Evolutionary conservation across 2,329 filamentous ascomycete species (phyloP), one percentile per base, ranked within the genome.

Genomic region (Verticillium klebahnii): DNA sequence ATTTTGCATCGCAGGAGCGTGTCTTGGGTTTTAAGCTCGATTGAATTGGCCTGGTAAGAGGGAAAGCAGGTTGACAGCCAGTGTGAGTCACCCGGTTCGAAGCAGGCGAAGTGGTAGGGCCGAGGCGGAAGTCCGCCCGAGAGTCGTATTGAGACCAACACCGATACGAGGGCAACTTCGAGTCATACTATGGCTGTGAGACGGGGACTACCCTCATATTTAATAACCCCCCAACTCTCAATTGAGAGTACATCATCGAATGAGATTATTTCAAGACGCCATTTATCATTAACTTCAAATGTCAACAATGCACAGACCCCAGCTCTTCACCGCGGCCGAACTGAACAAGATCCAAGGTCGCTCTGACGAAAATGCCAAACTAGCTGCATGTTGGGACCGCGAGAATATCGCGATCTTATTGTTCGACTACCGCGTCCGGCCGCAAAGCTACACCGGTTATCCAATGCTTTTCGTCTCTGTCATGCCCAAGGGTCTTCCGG

Each of bases 301-400:
- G 9, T 36, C 19, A 8, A 25, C 19, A 23, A 50, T 50, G 45
- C 45, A 12, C 3, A 8, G 45, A n/a, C 45, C 45, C 8, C 45
- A 50, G 12, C 45, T 50, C n/a, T 14, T 50, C 45, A 50, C 45
- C 8, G 8, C 45, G 45, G 19, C 45, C 9, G 45, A 50, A 50
- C 19, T 50, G 19, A 25, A 9, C 45, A 50, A n/a, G 45, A n/a
- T 50, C 8, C 45, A 23, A 25, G 11, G 14, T 50, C 54, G 59
- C 9, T 56, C 62, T 17, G 14, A 45, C 0, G 62, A 63, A 15
- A 63, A 63, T 23, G 56, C 50, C 23, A 61, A 57, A 37, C 56
- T 63, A 4, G 62, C 62, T 8, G 45, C 56, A 9, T 56, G 56
- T 6, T 63, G 59, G 62, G 50, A 34, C 14, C 12, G 56, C 36